phyloP scores from a whole-genome alignment of 257 asterid species.

The Solanum pennellii region DNA sequence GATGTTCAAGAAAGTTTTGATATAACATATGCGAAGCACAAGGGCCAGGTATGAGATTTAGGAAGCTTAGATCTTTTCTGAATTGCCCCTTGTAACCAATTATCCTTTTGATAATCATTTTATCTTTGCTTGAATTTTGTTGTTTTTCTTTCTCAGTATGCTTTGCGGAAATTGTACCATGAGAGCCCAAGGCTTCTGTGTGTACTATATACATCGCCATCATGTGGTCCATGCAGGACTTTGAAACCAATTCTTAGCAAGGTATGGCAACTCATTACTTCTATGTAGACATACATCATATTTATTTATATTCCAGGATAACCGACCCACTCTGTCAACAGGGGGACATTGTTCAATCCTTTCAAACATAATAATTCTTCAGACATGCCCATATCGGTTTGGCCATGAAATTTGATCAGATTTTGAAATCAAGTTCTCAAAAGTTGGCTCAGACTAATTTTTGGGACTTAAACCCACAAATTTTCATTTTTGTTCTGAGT shows the following conservation, averaged over 20 bases:
- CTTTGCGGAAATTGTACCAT: constrained; percentile 86
- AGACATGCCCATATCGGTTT: neutral
- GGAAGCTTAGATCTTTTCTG: neutral
- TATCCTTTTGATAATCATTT: neutral
- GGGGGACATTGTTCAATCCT: neutral
- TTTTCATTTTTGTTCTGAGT: neutral
- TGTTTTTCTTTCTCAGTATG: constrained; percentile 53
- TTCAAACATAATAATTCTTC: neutral
- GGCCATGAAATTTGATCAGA: neutral
- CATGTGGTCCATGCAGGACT: constrained; percentile 98
- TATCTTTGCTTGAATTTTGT: neutral
- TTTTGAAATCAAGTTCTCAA: neutral
- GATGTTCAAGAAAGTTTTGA: constrained; percentile 81
- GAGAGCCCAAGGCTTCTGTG: constrained; percentile 81
- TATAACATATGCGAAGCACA: constrained; percentile 70
- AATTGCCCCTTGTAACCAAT: neutral
- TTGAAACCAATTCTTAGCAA: constrained; percentile 95
- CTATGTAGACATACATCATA: neutral
- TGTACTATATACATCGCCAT: constrained; percentile 79
- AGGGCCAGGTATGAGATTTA: constrained; percentile 61
- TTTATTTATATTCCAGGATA: neutral
- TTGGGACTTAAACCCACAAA: neutral
- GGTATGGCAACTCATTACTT: constrained; percentile 28
- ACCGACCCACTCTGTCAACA: neutral
- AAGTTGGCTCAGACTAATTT: neutral